Evolutionary conservation across 2,329 filamentous ascomycete genomes (phyloP).

Genomic region (Onygenales sp.): DNA sequence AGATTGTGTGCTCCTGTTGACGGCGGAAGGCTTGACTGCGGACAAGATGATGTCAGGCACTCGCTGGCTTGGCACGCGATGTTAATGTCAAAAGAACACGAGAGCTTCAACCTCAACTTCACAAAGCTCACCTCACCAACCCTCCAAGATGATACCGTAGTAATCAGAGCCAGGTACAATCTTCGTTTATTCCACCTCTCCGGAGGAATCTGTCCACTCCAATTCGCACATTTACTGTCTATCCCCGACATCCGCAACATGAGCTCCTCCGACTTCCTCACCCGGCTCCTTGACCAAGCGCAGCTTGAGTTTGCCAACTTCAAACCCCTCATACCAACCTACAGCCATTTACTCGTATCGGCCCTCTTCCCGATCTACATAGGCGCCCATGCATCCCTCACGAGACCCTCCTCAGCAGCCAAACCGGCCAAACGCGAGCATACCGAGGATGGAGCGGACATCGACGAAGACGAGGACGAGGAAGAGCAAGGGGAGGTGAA

Average conservation of each 20-base stretch:
- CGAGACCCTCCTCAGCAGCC: constrained; percentile 70
- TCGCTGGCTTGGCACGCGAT: too few relatives aligned
- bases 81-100: too few relatives aligned
- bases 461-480: constrained; percentile 38
- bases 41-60: too few relatives aligned
- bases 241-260: constrained; percentile 13
- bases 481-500: constrained; percentile 46
- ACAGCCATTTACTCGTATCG: constrained; percentile 54
- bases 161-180: too few relatives aligned
- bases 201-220: too few relatives aligned
- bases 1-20: too few relatives aligned
- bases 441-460: constrained; percentile 17
- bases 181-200: too few relatives aligned
- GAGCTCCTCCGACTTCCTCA: constrained; percentile 26
- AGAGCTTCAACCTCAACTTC: too few relatives aligned
- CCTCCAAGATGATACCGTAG: too few relatives aligned
- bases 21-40: too few relatives aligned
- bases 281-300: constrained; percentile 30
- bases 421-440: constrained; percentile 45
- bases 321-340: constrained; percentile 44
- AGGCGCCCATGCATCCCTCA: constrained; percentile 75
- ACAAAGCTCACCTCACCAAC: too few relatives aligned
- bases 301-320: constrained; percentile 36
- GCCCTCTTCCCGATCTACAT: constrained; percentile 77
- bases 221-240: too few relatives aligned